Base-by-base conservation (phyloP, 805 yeast species). In the Sungouiozyma intestinalis region DNA sequence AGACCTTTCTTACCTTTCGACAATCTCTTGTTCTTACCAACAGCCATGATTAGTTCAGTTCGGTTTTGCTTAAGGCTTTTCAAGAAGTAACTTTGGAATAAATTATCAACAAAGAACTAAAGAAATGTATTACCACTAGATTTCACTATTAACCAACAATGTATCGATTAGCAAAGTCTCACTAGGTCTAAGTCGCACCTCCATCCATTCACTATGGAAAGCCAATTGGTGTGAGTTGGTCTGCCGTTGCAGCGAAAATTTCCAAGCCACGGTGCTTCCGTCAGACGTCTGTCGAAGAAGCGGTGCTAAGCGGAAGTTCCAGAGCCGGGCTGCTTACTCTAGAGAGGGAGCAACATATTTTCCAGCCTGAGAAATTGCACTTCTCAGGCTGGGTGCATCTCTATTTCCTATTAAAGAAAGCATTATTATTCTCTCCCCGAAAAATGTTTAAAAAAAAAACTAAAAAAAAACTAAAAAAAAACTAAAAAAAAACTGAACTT, bases 1-100 rank as follows among this genome's bases (percentile, higher is more conserved):
- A 86, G 75, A 67, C 97, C 97, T 75, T 90, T 90, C 86, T 82
- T 82, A 68, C 90, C 90, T 77, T 79, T 80, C 72, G 77, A 71
- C 67, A 77, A 68, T 69, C 81, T 74, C 80, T 83, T 82, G 71
- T 82, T 82, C 77, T 83, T 82, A 65, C 90, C 90, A 67, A 81
- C 85, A 75, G 83, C 86, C 84, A 78, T 76, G 45, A 41, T 49
- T 49, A 47, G 51, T 49, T 43, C 35, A 38, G 41, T 40, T 45
- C 45, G 47, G 48, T 45, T 42, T 43, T 39, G 41, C 24, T 39
- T 33, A 27, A 32, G 39, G 32, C 27, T 33, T 37, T 33, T 37
- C 31, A 17, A 37, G 31, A 27, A 31, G 16, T 7, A 27, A 11
- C 21, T 4, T 27, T 16, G n/a, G 8, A 37, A 16, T 15, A 14